A percentile compares a stretch with the other conserved stretches of the same genome.
Conservation (phyloP, 352 stramenopile genomes). For the Pythium guiyangense region DNA sequence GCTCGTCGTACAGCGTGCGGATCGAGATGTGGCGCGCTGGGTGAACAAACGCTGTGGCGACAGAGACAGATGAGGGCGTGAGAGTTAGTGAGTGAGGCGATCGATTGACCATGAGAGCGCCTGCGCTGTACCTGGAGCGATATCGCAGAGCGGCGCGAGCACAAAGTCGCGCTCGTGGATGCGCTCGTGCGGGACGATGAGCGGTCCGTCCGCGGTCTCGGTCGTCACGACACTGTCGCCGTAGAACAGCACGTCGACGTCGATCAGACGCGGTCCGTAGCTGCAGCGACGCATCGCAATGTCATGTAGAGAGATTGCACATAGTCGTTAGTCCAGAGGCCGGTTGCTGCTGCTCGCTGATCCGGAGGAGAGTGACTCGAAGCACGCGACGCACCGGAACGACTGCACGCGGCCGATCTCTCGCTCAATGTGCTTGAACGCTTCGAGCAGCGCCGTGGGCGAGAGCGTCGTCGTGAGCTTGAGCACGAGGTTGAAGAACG, state of each 20-base stretch:
- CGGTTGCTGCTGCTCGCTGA: not conserved
- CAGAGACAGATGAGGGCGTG: not conserved
- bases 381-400: conserved; percentile 26
- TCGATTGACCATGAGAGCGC: not conserved
- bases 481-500: conserved; percentile 93
- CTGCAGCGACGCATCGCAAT: conserved; percentile 21
- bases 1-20: conserved; percentile 47
- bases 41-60: conserved; percentile 57
- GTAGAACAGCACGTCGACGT: conserved; percentile 96
- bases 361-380: not conserved
- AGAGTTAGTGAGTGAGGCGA: not conserved
- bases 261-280: conserved; percentile 91
- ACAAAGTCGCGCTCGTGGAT: conserved; percentile 97
- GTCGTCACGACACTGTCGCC: conserved; percentile 64
- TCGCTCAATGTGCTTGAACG: conserved; percentile 88
- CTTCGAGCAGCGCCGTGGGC: conserved; percentile 72
- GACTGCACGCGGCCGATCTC: conserved; percentile 81
- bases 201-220: conserved; percentile 53
- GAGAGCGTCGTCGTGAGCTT: conserved; percentile 79
- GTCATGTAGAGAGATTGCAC: not conserved
- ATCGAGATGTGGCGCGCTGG: conserved; percentile 76
- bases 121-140: conserved; percentile 51
- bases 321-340: not conserved
- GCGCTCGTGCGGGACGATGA: conserved; percentile 93
- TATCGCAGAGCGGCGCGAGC: conserved; percentile 92